These are phyloP conservation scores for Aspergillus pseudoglaucus DNA, from an alignment of 2,329 filamentous ascomycete species.

Conservation along the genomic window DNA sequence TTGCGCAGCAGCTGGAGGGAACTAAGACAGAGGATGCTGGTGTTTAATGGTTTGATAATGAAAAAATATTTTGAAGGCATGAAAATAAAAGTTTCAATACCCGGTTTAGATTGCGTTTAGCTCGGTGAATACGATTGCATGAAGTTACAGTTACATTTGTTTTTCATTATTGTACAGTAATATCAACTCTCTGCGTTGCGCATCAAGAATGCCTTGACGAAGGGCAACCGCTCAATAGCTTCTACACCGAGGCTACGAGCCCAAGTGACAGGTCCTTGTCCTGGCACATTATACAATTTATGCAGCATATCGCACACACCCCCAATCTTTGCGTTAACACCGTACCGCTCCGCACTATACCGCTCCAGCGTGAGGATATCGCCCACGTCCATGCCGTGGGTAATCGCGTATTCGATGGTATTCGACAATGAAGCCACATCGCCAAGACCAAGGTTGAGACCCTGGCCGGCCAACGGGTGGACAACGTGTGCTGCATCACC, in stretches of 20 bases:
- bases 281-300: constrained; percentile 74
- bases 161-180: constrained; percentile 3
- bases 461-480: constrained; percentile 90
- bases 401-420: constrained; percentile 68
- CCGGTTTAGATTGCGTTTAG: constrained; percentile 8
- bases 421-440: constrained; percentile 75
- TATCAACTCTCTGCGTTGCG: constrained; percentile 46
- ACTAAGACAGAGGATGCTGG: constrained; percentile 6
- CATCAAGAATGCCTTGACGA: constrained; percentile 84
- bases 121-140: neutral
- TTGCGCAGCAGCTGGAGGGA: constrained; percentile 20
- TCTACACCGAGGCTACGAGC: constrained; percentile 69
- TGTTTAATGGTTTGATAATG: constrained; percentile 6
- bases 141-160: neutral
- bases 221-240: constrained; percentile 66
- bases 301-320: constrained; percentile 80
- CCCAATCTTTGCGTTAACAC: constrained; percentile 73
- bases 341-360: constrained; percentile 76
- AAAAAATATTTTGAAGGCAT: constrained; percentile 1
- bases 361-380: constrained; percentile 68
- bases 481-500: constrained; percentile 94
- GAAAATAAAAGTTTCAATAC: constrained; percentile 7
- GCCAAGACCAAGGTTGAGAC: constrained; percentile 85
- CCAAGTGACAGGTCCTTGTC: constrained; percentile 70
- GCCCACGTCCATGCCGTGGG: constrained; percentile 83